phyloP scores from a whole-genome alignment of 257 asterid genomes.

The Hygrophila difformis region DNA sequence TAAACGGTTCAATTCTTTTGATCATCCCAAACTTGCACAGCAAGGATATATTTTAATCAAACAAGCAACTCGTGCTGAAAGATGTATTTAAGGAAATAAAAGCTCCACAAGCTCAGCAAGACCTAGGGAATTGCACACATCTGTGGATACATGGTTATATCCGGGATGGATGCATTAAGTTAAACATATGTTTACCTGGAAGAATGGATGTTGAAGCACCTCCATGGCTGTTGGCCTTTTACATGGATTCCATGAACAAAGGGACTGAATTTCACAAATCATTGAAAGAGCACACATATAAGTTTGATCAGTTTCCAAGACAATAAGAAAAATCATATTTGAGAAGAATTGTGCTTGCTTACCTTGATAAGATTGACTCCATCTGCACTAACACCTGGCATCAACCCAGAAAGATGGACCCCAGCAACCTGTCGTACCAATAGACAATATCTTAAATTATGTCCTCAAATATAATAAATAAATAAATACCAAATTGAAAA shows the following conservation, averaged over 20 bases:
- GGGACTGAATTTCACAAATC: slow-evolving; percentile 47
- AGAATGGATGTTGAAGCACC: slow-evolving; percentile 91
- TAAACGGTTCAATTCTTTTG: background rate
- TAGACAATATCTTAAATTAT: background rate
- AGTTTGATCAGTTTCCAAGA: background rate
- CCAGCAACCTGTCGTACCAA: slow-evolving; percentile 41
- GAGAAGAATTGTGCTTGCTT: slow-evolving; percentile 18
- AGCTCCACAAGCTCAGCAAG: too few species aligned
- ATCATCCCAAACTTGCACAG: background rate
- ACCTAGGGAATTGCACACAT: too few species aligned
- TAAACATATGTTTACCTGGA: slow-evolving; percentile 83
- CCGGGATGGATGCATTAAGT: too few species aligned
- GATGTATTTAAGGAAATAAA: too few species aligned
- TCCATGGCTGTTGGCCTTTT: slow-evolving; percentile 82
- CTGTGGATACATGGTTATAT: too few species aligned
- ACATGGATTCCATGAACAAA: slow-evolving; percentile 91
- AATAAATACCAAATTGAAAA: background rate
- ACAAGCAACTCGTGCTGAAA: too few species aligned
- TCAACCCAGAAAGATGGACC: slow-evolving; percentile 41
- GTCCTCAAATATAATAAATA: too few species aligned
- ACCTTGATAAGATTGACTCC: slow-evolving; percentile 59
- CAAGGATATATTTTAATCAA: too few species aligned
- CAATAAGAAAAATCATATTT: background rate
- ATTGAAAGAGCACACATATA: slow-evolving; percentile 10
- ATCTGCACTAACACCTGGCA: slow-evolving; percentile 59